Base-by-base conservation (phyloP, 495 filamentous ascomycete species). In the Penicillium verhagenii region DNA sequence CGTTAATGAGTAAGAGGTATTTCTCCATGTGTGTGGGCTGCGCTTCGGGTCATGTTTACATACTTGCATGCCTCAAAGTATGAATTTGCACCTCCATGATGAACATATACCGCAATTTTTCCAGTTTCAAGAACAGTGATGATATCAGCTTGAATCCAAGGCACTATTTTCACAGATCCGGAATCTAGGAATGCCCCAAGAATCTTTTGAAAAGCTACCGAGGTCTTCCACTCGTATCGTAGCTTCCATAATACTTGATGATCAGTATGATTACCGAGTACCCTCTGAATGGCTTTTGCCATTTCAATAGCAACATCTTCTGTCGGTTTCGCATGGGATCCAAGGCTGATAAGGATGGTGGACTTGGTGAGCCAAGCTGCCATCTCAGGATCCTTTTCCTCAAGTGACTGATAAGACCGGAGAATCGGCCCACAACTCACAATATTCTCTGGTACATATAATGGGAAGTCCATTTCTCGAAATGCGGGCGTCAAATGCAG, bases 71-170 rank as follows among this genome's bases (percentile, higher is more conserved):
- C 77, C 54, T 83, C 80, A 50, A 78, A 76, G 45, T 72, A 83
- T n/a, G 72, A 79, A 33, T 80, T 80, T 0, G 77, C 70, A 20
- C 80, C 79, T 4, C 80, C 80, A 55, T 83, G 80, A 49, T 81
- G 77, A 4, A 82, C 77, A 24, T 71, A 76, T 18, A 69, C 70
- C 19, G 76, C 60, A n/a, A 82, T 70, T 26, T 74, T 58, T 0
- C 77, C 77, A 0, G 65, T 75, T 50, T 76, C 58, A 11, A 83
- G 58, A 42, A 82, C 59, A 1, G 77, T 65, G 35, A 76, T 66
- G 11, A 78, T 78, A 35, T 80, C 75, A 1, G 74, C 71, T 24
- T 74, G 47, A 13, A 81, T 67, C 80, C 80, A 83, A 21, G 70
- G 43, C 13, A 62, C 59, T 8, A 60, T 47, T 50, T 62, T 52